Conservation (phyloP, 177 flowering plant species). For the Telopea speciosissima region DNA sequence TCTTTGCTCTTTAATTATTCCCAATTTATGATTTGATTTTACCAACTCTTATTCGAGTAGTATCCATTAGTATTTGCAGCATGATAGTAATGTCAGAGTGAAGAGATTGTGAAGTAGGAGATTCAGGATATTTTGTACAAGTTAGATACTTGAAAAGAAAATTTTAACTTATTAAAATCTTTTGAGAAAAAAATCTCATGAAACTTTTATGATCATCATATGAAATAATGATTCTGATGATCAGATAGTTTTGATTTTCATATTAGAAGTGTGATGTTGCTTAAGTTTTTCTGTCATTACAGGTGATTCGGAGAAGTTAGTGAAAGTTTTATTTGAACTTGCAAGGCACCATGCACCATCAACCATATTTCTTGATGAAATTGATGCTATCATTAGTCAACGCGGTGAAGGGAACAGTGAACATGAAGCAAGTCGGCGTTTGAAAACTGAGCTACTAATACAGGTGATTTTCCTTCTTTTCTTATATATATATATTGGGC, state of each 20-base stretch:
- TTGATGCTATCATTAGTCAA: conserved; percentile 96
- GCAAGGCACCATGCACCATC: conserved; percentile 99
- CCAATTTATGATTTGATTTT: too few relatives aligned
- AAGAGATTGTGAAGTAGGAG: neutral
- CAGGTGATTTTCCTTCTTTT: conserved; percentile 50
- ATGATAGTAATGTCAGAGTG: neutral
- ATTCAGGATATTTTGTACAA: neutral
- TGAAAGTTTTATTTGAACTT: conserved; percentile 93
- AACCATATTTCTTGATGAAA: conserved; percentile 97
- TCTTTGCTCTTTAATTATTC: neutral
- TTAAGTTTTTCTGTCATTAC: conserved; percentile 17
- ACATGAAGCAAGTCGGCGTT: conserved; percentile 98
- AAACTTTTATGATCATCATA: too few relatives aligned
- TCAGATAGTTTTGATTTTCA: neutral
- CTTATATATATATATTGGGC: too few relatives aligned
- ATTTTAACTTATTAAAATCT: too few relatives aligned
- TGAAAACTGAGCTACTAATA: conserved; percentile 94
- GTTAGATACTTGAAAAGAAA: neutral
- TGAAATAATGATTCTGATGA: neutral
- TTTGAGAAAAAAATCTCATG: neutral
- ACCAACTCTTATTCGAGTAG: neutral
- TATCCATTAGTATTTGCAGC: neutral
- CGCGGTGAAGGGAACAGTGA: conserved; percentile 98
- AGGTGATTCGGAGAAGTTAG: conserved; percentile 98
- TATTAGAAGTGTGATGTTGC: neutral